Evolutionary conservation across 257 asterid genomes (phyloP), one percentile per base, ranked within the genome.

Genomic region (Solanum ossicruentum): DNA sequence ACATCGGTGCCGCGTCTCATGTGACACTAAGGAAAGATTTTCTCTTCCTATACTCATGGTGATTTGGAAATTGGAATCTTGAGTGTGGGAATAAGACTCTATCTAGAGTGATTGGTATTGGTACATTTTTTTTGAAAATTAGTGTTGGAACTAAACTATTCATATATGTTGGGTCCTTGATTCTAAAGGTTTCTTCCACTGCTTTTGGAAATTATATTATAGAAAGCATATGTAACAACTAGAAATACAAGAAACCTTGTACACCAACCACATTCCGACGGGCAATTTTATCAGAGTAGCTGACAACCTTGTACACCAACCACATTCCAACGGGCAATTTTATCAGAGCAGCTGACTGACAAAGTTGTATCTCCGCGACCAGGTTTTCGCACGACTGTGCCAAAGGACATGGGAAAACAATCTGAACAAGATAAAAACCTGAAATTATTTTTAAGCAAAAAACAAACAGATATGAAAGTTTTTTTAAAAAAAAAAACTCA

Each of bases 231-330:
- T 88, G 57, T 81, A 63, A 80, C 88, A 17, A 73, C 60, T 73
- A 83, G 65, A 67, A 36, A 84, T 57, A 49, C 54, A 84, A 57
- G 81, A 83, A 85, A 95, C 99, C 99, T 95, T 96, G 99, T 89
- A 96, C 93, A 86, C 99, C 99, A 70, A 93, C 94, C 85, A 92
- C 94, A 84, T 93, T 95, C 99, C 99, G 93, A 7, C 97, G 97
- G 65, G 97, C 97, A 90, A 96, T 95, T 93, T 96, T 96, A 86
- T 96, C 98, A 87, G 98, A 93, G 92, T 98, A 96, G 94, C 99
- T 95, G 32, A 28, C 32, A 85, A 95, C 99, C 99, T 95, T 96
- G 99, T 89, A 96, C 93, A 85, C 99, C 99, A 70, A 93, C 94
- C 85, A 92, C 94, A 84, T 93, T 95, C 99, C 99, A 95, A 7